Conservation (phyloP, 257 asterid species). For the Lycium ferocissimum region DNA sequence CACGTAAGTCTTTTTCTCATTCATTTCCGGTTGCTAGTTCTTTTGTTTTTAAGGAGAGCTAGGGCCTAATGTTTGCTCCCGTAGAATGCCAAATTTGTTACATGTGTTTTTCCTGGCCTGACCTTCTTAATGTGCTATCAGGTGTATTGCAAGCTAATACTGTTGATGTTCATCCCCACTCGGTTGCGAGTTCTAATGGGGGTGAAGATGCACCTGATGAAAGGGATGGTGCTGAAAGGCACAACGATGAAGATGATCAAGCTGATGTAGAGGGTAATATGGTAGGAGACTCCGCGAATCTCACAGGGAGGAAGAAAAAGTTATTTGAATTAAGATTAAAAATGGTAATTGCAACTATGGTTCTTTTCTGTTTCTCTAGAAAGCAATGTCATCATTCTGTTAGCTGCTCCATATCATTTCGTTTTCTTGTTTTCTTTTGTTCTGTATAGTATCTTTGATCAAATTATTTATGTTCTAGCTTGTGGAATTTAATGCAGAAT, state of each 20-base stretch:
- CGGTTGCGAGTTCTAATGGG: slow-evolving; percentile 39
- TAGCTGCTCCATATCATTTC: neutral
- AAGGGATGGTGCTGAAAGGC: slow-evolving; percentile 42
- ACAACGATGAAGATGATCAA: slow-evolving; percentile 51
- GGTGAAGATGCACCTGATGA: slow-evolving; percentile 44
- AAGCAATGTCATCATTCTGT: neutral
- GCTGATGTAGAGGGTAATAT: slow-evolving; percentile 44
- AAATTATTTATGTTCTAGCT: slow-evolving; percentile 22
- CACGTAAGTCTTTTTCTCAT: neutral
- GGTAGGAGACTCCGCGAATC: slow-evolving; percentile 47
- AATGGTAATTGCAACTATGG: slow-evolving; percentile 58
- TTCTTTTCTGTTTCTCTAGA: neutral
- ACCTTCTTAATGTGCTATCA: slow-evolving; percentile 30
- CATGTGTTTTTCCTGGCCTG: neutral
- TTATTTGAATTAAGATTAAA: slow-evolving; percentile 78
- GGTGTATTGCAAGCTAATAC: slow-evolving; percentile 45
- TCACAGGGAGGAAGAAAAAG: slow-evolving; percentile 78
- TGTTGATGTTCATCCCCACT: slow-evolving; percentile 34
- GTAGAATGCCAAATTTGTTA: neutral
- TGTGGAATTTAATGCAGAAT: slow-evolving; percentile 51
- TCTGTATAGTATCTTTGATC: neutral
- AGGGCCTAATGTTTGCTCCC: slow-evolving; percentile 1
- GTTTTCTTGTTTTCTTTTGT: neutral
- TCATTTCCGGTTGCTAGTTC: neutral
- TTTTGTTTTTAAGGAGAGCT: neutral